Evolutionary conservation across 768 basidiomycete genomes (phyloP), one percentile per base, ranked within the genome.

Genomic region (Mycena kentingensis): DNA sequence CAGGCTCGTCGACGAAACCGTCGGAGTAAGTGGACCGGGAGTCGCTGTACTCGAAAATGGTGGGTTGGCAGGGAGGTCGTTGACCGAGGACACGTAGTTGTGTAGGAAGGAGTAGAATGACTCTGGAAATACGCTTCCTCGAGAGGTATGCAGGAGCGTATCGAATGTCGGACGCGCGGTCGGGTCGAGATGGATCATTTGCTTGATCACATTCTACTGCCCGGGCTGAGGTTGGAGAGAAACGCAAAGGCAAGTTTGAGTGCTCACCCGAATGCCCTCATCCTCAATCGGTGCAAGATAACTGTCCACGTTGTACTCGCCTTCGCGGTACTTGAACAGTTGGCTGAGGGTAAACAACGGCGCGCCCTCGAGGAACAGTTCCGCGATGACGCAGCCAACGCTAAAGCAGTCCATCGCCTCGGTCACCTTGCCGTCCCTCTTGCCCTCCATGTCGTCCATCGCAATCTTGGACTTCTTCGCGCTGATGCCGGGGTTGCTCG

Each of bases 401-500:
- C 93, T 93, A 64, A 98, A 99, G 45, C 94, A 89, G 67, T 99
- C 97, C 97, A 99, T 99, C 3, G 89, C 80, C 70, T 99, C 93
- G 1, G 93, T 95, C 22, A 98, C 87, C 60, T 79, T 85, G 2
- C 85, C 87, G 54, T 97, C 89, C 37, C 87, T 72, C 67, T 83
- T 84, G 1, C 85, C 85, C 52, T 85, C 80, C 18, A 66, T 69
- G 29, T 84, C 82, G 5, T 78, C 81, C 66, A 73, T 68, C 1
- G 77, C 73, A 18, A 81, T 64, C 58, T 73, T 77, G 12, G 76
- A 74, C 63, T 90, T 90, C 70, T 82, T 84, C 24, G 81, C 81
- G 46, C 82, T 87, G 47, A 87, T 84, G 34, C 85, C 85, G 0
- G 84, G 84, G 48, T 84, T 87, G 44, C 73, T 77, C 5, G 75